phyloP scores from a whole-genome alignment of 2,329 filamentous ascomycete genomes.

The Trichoderma koningii region DNA sequence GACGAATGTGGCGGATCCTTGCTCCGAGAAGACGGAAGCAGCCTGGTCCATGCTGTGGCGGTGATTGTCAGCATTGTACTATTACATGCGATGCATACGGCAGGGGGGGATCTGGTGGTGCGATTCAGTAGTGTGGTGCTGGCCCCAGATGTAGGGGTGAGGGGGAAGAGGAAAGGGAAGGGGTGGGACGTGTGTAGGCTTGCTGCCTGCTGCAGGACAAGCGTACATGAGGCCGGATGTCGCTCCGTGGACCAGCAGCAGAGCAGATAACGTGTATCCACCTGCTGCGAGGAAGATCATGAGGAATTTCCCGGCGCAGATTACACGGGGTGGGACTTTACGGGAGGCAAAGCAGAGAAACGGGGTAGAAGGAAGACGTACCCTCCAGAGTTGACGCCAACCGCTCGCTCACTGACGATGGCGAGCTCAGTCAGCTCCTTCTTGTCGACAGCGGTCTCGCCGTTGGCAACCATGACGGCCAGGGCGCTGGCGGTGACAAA shows the following conservation, averaged over 20 bases:
- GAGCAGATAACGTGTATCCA: constrained; percentile 14
- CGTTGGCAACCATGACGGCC: constrained; percentile 84
- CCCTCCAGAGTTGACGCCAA: constrained; percentile 96
- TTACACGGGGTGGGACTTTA: constrained; percentile 1
- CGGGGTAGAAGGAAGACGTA: constrained; percentile 41
- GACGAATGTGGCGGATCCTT: constrained; percentile 84
- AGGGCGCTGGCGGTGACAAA: constrained; percentile 90
- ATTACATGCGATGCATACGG: no score
- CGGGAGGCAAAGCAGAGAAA: constrained; percentile 5
- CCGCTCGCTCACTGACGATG: constrained; percentile 89
- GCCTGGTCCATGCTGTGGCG: constrained; percentile 85
- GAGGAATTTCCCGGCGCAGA: not conserved
- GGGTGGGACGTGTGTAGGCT: not conserved
- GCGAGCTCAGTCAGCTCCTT: constrained; percentile 89
- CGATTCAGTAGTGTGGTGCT: not conserved
- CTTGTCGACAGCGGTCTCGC: constrained; percentile 78
- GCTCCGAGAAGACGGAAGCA: constrained; percentile 88
- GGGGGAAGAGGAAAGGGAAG: not conserved
- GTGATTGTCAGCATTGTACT: constrained; percentile 19
- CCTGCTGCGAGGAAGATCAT: constrained; percentile 26
- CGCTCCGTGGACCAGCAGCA: not conserved
- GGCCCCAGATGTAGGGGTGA: not conserved
- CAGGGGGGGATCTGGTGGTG: not conserved
- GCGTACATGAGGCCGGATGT: not conserved
- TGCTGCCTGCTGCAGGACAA: not conserved